phyloP scores from a whole-genome alignment of 177 flowering plant genomes.

The Vitis hybrid region DNA sequence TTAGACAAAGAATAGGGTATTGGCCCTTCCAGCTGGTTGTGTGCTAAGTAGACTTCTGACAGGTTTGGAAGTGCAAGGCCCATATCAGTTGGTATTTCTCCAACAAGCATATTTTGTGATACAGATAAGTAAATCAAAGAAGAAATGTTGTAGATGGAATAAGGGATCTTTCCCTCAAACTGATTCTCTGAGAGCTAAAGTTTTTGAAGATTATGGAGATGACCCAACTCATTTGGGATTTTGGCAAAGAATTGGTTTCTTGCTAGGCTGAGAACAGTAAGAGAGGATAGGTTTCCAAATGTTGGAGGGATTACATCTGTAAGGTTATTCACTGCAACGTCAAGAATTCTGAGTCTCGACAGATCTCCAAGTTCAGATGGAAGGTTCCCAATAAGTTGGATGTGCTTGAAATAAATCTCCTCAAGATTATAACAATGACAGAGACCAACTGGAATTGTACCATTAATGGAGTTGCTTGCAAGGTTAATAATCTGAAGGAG shows the following conservation, averaged over 20 bases:
- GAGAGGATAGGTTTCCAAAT: conserved; percentile 13
- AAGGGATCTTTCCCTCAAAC: conserved; percentile 17
- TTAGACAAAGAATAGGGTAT: too few relatives aligned
- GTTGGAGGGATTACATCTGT: conserved; percentile 15
- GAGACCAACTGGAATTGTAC: neutral
- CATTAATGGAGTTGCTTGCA: neutral
- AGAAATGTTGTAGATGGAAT: conserved; percentile 21
- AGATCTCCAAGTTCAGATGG: conserved; percentile 1
- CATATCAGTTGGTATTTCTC: neutral
- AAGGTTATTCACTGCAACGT: conserved; percentile 10
- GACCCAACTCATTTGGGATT: conserved; percentile 11
- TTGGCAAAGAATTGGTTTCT: neutral
- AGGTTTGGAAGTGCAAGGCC: conserved; percentile 1
- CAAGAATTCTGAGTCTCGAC: neutral
- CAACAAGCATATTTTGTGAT: neutral
- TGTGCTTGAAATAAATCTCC: neutral
- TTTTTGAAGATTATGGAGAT: conserved; percentile 1
- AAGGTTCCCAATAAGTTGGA: too few relatives aligned
- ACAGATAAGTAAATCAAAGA: conserved; percentile 6
- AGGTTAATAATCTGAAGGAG: neutral
- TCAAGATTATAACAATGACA: conserved; percentile 1
- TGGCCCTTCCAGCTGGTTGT: neutral
- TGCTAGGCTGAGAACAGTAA: conserved; percentile 6
- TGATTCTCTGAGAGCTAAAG: conserved; percentile 14
- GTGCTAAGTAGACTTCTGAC: neutral